Conservation (phyloP, 371 early-diverging fungal genomes). For the Mortierella sp. region DNA sequence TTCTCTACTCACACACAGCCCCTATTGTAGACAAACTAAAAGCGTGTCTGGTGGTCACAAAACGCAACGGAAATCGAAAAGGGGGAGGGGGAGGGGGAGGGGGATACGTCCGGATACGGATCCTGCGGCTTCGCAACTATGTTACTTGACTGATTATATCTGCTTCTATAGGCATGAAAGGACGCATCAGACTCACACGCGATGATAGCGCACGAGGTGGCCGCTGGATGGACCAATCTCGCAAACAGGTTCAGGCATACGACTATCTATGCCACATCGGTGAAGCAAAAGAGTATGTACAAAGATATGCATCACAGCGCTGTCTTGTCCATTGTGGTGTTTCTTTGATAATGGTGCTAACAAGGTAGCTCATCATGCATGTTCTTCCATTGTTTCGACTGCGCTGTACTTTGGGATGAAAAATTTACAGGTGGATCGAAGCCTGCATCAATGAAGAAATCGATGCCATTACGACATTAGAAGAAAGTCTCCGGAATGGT, state of each 20-base stretch:
- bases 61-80: no score
- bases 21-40: no score
- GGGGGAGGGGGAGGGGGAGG: no score
- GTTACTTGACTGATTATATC: no score
- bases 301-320: not conserved
- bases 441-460: constrained; percentile 88
- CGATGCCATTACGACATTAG: constrained; percentile 80
- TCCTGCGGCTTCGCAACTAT: no score
- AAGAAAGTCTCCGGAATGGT: constrained; percentile 95
- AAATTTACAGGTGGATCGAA: constrained; percentile 96
- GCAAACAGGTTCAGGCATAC: constrained; percentile 94
- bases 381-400: not conserved
- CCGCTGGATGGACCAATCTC: constrained; percentile 96
- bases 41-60: no score
- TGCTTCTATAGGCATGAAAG: constrained; percentile 60
- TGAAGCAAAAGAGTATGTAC: constrained; percentile 96
- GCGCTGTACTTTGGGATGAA: not conserved
- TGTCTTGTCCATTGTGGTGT: no score
- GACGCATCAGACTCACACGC: constrained; percentile 73
- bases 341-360: no score
- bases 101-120: no score
- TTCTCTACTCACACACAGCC: no score
- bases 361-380: no score
- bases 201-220: constrained; percentile 65
- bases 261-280: constrained; percentile 99